Evolutionary conservation across 352 stramenopile genomes (phyloP).

Genomic region (Pythium vanterpoolii): DNA sequence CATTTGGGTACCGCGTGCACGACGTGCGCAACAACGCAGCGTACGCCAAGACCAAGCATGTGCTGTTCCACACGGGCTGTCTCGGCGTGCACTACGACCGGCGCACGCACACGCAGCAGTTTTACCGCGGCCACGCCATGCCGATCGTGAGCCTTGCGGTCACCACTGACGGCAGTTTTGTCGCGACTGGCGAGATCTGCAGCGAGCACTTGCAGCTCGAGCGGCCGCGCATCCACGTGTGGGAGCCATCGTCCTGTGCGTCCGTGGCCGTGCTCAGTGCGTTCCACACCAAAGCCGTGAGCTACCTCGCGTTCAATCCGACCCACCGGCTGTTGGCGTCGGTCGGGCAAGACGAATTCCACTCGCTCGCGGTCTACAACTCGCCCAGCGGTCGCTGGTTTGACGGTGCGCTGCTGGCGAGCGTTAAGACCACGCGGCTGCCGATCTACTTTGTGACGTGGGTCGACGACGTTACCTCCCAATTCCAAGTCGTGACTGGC

Average conservation of each 20-base stretch:
- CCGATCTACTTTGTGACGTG: slow-evolving; percentile 62
- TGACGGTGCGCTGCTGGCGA: slow-evolving; percentile 54
- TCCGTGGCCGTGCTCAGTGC: slow-evolving; percentile 44
- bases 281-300: slow-evolving; percentile 69
- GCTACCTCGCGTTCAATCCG: slow-evolving; percentile 54
- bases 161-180: slow-evolving; percentile 46
- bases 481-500: slow-evolving; percentile 56
- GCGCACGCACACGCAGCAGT: slow-evolving; percentile 59
- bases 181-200: slow-evolving; percentile 76
- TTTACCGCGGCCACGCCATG: slow-evolving; percentile 53
- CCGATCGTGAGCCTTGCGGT: slow-evolving; percentile 56
- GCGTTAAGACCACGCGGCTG: slow-evolving; percentile 41
- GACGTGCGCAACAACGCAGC: slow-evolving; percentile 59
- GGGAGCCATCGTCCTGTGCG: slow-evolving; percentile 61
- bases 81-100: slow-evolving; percentile 73
- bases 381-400: slow-evolving; percentile 60
- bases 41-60: slow-evolving; percentile 63
- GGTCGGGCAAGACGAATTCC: slow-evolving; percentile 70
- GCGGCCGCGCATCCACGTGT: slow-evolving; percentile 65
- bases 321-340: slow-evolving; percentile 47
- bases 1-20: slow-evolving; percentile 55
- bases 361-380: slow-evolving; percentile 67
- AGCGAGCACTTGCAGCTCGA: slow-evolving; percentile 48
- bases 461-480: slow-evolving; percentile 40
- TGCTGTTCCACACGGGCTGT: slow-evolving; percentile 58